Base-by-base conservation (phyloP, 2,329 filamentous ascomycete species). In the Alternaria viburni region DNA sequence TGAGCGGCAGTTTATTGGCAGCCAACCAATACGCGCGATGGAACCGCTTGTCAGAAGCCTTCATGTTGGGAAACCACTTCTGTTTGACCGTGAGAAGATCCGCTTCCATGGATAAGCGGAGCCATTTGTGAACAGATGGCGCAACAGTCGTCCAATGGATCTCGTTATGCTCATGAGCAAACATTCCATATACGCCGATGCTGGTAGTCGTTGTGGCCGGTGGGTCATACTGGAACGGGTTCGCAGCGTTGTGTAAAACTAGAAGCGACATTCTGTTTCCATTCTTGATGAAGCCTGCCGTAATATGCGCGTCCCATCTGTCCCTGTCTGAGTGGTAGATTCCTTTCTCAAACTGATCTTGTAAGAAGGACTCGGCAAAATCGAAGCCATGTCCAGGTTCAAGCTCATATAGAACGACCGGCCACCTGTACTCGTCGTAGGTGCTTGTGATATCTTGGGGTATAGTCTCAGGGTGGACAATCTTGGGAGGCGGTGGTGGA, bases 1-100 rank as follows among this genome's bases (percentile, higher is more conserved):
- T 54, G 7, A 76, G 26, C 3, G 59, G 59, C 5, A 12, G 9
- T 54, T 65, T 61, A 3, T 70, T 73, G 0, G 76, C 76, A 0
- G 69, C 66, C 4, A 72, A 54, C 74, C 74, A 77, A 50, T 77
- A 78, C 8, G 74, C 73, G 2, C 62, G 64, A 46, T 77, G 75
- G 32, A 75, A 78, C 3, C 74, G 67, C 44, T 55, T 67, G n/a
- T 74, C 67, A 2, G 9, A 54, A 3, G 73, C 61, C 4, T 55
- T 67, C 60, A 67, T 67, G 17, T 67, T 50, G 7, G 23, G 13
- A 2, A 25, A 13, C 74, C 75, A 77, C 7, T 46, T 63, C 1
- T 60, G 11, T 28, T 68, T 61, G 7, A 66, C 15, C 4, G 11
- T 5, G 9, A 76, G 54, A 11, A 32, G 12, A 8, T 62, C 64